Evolutionary conservation across 78 protist species (phyloP).

Genomic region (Blattamonas nauphoetae): DNA sequence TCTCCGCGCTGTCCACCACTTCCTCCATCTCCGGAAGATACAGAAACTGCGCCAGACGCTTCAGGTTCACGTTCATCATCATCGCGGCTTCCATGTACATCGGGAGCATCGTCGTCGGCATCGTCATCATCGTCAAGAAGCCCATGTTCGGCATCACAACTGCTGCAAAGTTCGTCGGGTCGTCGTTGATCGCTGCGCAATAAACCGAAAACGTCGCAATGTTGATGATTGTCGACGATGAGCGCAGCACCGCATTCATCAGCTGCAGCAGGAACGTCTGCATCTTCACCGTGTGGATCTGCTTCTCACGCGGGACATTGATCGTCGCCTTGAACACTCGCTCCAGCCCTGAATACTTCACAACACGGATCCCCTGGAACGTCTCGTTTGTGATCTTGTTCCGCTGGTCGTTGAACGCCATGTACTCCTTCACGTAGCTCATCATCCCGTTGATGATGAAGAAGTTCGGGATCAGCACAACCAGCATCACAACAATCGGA

Average conservation of each 20-base stretch:
- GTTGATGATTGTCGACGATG: not conserved
- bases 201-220: not conserved
- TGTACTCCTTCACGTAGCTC: not conserved
- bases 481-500: not conserved
- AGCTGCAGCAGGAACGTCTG: not conserved
- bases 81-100: not conserved
- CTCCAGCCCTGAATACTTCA: constrained; percentile 1
- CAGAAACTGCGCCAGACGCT: not conserved
- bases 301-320: not conserved
- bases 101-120: not conserved
- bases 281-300: not conserved
- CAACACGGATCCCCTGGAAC: not conserved
- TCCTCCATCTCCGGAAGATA: not conserved
- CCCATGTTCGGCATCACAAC: not conserved
- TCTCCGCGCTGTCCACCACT: not conserved
- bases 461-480: not conserved
- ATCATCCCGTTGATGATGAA: not conserved
- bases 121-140: not conserved
- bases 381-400: constrained; percentile 12
- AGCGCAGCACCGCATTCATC: not conserved
- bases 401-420: not conserved
- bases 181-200: not conserved
- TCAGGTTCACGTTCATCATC: not conserved
- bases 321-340: not conserved
- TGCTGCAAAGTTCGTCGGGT: not conserved